These are phyloP conservation scores for Trichoderma oligosporum DNA, from an alignment of 2,329 filamentous ascomycete genomes.

Conservation along the genomic window DNA sequence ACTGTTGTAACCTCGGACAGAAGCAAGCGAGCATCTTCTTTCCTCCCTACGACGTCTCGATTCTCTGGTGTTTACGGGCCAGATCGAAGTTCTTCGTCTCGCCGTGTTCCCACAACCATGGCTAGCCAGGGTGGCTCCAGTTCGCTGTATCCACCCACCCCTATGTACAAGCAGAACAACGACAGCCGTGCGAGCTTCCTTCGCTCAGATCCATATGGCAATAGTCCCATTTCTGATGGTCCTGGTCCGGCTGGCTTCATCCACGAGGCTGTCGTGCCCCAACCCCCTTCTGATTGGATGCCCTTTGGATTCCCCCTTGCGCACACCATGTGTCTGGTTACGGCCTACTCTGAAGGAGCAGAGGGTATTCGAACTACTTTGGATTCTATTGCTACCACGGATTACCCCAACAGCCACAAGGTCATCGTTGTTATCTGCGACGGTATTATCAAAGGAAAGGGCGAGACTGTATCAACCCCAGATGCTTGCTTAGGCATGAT, in stretches of 20 bases:
- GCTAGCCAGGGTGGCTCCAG: slow-evolving; percentile 78
- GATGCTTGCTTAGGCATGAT: slow-evolving; percentile 92
- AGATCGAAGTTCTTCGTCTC: slow-evolving; percentile 53
- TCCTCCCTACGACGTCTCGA: slow-evolving; percentile 88
- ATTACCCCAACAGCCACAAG: slow-evolving; percentile 99
- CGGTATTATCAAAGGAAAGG: slow-evolving; percentile 94
- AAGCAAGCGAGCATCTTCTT: slow-evolving; percentile 76
- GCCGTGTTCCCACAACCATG: slow-evolving; percentile 80
- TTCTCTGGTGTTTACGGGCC: slow-evolving; percentile 88
- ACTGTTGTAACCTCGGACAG: slow-evolving; percentile 64
- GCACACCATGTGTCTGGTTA: slow-evolving; percentile 90
- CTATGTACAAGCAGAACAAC: slow-evolving; percentile 65
- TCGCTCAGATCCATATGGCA: slow-evolving; percentile 53
- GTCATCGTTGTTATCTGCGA: slow-evolving; percentile 94
- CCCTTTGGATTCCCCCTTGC: slow-evolving; percentile 94
- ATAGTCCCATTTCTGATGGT: slow-evolving; percentile 59
- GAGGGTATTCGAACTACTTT: slow-evolving; percentile 90
- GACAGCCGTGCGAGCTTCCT: slow-evolving; percentile 64
- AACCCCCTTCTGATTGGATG: slow-evolving; percentile 95
- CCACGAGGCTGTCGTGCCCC: slow-evolving; percentile 90
- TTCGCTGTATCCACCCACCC: slow-evolving; percentile 63
- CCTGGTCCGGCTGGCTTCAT: slow-evolving; percentile 90
- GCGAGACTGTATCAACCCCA: slow-evolving; percentile 80
- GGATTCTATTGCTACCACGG: slow-evolving; percentile 93
- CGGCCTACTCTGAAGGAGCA: slow-evolving; percentile 93